Conservation (phyloP, 2,329 filamentous ascomycete genomes). For the Ampelomyces quisqualis region DNA sequence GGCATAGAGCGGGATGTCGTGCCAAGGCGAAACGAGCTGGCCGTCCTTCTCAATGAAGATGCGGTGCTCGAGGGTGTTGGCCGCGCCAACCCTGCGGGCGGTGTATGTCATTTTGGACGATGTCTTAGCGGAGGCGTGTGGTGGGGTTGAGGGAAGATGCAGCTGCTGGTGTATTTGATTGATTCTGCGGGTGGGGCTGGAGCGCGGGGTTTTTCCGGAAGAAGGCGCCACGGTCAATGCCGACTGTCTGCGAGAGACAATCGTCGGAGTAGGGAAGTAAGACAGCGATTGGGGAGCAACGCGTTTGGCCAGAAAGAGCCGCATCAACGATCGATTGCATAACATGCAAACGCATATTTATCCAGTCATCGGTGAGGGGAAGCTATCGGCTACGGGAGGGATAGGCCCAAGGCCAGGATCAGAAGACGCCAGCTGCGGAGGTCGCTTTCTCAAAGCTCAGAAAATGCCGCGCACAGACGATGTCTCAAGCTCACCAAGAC, state of each 20-base stretch:
- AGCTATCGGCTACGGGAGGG: slow-evolving; percentile 17
- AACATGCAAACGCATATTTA: slow-evolving; percentile 26
- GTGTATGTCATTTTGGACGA: slow-evolving; percentile 64
- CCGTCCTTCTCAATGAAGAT: slow-evolving; percentile 99
- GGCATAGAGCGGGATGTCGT: slow-evolving; percentile 97
- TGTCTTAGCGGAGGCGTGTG: slow-evolving; percentile 37
- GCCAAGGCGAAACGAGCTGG: slow-evolving; percentile 89
- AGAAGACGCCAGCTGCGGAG: slow-evolving; percentile 9
- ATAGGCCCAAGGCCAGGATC: slow-evolving; percentile 29
- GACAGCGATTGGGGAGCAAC: slow-evolving; percentile 16
- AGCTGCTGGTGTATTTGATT: slow-evolving; percentile 46
- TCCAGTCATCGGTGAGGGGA: slow-evolving; percentile 20
- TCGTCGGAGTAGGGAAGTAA: slow-evolving; percentile 22
- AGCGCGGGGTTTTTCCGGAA: slow-evolving; percentile 37
- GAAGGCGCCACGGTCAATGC: slow-evolving; percentile 43
- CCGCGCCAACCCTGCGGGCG: slow-evolving; percentile 81
- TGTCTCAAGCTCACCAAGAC: background rate
- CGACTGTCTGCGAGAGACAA: slow-evolving; percentile 40
- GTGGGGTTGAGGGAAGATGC: slow-evolving; percentile 43
- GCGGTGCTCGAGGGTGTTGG: slow-evolving; percentile 94
- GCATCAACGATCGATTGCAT: slow-evolving; percentile 19
- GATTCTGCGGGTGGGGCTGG: slow-evolving; percentile 43
- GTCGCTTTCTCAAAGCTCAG: slow-evolving; percentile 6
- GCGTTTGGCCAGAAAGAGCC: slow-evolving; percentile 28
- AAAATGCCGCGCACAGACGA: slow-evolving; percentile 13